Evolutionary conservation across 202 grass and related monocot genomes (phyloP).

Genomic region (Schoenoplectus triqueter): DNA sequence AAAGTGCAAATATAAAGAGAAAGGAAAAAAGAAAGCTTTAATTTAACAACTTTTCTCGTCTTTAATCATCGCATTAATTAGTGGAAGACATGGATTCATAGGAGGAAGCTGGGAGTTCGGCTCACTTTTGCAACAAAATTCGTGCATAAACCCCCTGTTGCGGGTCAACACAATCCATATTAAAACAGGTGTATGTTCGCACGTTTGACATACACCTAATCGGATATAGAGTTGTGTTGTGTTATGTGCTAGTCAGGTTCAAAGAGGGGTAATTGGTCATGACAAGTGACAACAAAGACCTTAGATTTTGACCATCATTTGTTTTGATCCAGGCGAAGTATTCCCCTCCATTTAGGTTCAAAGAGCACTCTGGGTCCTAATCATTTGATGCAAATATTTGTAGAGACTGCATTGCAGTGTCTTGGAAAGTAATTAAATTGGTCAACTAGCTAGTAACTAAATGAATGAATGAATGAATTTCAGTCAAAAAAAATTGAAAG

Average conservation of each 20-base stretch:
- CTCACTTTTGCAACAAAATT: background rate
- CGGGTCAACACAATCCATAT: background rate
- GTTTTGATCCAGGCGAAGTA: background rate
- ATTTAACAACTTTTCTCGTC: slow-evolving; percentile 34
- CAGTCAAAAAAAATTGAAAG: too few relatives aligned
- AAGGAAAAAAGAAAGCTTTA: slow-evolving; percentile 27
- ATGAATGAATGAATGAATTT: too few relatives aligned
- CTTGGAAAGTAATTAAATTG: too few relatives aligned
- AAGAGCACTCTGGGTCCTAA: background rate
- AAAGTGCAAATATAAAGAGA: slow-evolving; percentile 39
- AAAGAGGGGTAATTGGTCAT: background rate
- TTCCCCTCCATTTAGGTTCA: background rate
- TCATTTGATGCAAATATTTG: too few relatives aligned
- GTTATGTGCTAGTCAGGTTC: background rate
- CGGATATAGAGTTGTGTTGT: background rate
- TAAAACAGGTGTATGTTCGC: too few relatives aligned
- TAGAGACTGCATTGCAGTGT: too few relatives aligned
- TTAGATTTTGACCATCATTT: slow-evolving; percentile 36
- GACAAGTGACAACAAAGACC: slow-evolving; percentile 30
- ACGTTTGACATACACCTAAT: background rate
- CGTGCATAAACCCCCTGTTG: background rate
- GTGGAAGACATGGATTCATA: slow-evolving; percentile 34
- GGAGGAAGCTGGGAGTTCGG: background rate
- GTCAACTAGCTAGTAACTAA: too few relatives aligned
- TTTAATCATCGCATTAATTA: slow-evolving; percentile 41